Evolutionary conservation across 352 stramenopile species (phyloP), one percentile per base, ranked within the genome.

Genomic region (Peronospora belbahrii): DNA sequence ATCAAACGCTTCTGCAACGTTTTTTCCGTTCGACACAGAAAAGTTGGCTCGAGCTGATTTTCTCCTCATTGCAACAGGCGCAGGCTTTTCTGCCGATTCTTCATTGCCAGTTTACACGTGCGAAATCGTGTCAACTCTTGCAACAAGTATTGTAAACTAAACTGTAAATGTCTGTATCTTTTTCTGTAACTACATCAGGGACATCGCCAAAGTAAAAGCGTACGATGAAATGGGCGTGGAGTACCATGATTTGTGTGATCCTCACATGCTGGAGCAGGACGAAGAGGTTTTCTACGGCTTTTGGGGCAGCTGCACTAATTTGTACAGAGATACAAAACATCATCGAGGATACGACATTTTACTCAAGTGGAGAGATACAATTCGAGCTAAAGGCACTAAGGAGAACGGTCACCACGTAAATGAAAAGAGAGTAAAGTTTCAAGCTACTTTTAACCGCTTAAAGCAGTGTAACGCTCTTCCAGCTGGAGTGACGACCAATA

Each of bases 261-360:
- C 85, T 9, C 81, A 88, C 46, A 91, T 75, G 78, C 50, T 94
- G 10, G 65, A 70, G 28, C 67, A 95, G 48, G 75, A 91, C 48
- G 69, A 74, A n/a, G 52, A 76, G 35, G 22, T 88, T 44, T 97
- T 97, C 52, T 95, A 94, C 48, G 86, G 85, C 6, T 97, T 97
- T 58, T 97, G 88, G 88, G 85, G 85, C 20, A 77, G 70, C 40
- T 97, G 83, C 45, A 68, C 83, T 33, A 91, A 96, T 56, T 62
- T 76, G 11, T 97, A 97, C 51, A 64, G 84, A 19, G 70, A 88
- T 42, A 74, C 86, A 0, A 47, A 64, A 33, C 77, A 85, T 15
- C 88, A 97, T 59, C 48, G 53, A 25, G 88, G 88, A 34, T 85
- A 86, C 47, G 47, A 74, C 0, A 84, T 93, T 37, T 46, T 88